A percentile compares a stretch with the other conserved stretches of the same genome.
Evolutionary conservation across 75 land plant species (phyloP).

Genomic region (Picea sitchensis): DNA sequence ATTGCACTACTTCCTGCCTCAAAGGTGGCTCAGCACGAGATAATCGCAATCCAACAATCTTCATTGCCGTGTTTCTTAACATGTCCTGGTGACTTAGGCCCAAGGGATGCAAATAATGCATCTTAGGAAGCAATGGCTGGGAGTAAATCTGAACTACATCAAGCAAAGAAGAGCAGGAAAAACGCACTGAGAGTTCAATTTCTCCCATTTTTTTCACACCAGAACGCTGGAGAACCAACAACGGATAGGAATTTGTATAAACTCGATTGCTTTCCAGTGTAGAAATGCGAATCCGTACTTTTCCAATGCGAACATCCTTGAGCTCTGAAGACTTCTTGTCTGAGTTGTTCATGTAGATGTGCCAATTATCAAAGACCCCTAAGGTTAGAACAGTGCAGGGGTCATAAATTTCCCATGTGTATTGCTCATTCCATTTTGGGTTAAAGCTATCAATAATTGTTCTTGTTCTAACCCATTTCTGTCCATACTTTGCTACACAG

Average conservation of each 20-base stretch:
- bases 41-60: conserved; percentile 52
- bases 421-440: conserved; percentile 85
- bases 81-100: conserved; percentile 49
- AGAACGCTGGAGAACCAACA: conserved; percentile 52
- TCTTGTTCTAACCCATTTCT: conserved; percentile 75
- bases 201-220: conserved; percentile 86
- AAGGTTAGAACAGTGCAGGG: conserved; percentile 74
- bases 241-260: conserved; percentile 69
- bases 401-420: conserved; percentile 82
- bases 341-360: too few relatives aligned
- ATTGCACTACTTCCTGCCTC: conserved; percentile 66
- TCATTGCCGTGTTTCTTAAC: conserved; percentile 61
- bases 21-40: conserved; percentile 71
- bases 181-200: conserved; percentile 61
- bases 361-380: conserved; percentile 43
- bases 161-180: conserved; percentile 52
- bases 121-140: conserved; percentile 62
- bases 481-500: conserved; percentile 78
- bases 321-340: background rate
- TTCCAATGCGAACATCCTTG: conserved; percentile 59
- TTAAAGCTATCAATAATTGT: conserved; percentile 50
- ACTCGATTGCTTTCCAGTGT: conserved; percentile 72
- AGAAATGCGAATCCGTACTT: conserved; percentile 72
- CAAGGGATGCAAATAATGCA: conserved; percentile 69
- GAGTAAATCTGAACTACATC: conserved; percentile 58